Conservation (phyloP, 306 rosid genomes). For the Malus orientalis region DNA sequence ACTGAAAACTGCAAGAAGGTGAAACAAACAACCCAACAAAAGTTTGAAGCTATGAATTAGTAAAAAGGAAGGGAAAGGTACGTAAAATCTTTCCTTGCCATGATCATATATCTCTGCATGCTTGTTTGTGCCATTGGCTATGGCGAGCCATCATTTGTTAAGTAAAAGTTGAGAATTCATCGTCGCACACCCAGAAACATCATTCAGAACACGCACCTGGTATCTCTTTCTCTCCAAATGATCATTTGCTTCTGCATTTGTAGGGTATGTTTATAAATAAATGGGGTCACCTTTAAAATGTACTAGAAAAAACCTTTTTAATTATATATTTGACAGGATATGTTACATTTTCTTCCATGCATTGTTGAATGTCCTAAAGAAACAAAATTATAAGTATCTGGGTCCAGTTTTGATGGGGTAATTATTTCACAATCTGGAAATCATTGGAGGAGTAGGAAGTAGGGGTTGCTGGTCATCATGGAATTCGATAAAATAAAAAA, state of each 20-base stretch:
- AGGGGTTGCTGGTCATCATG: slow-evolving; percentile 12
- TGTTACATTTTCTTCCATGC: background rate
- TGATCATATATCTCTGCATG: slow-evolving; percentile 38
- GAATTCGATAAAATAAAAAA: background rate
- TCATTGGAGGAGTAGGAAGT: slow-evolving; percentile 20
- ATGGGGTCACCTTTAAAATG: slow-evolving; percentile 5
- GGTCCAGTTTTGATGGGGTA: slow-evolving; percentile 31
- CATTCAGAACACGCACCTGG: background rate
- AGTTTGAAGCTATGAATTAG: slow-evolving; percentile 34
- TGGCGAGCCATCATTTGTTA: background rate
- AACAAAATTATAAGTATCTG: slow-evolving; percentile 19
- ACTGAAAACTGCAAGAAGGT: slow-evolving; percentile 20
- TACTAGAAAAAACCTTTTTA: background rate
- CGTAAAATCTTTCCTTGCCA: background rate
- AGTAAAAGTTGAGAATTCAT: slow-evolving; percentile 29
- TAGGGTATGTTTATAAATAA: background rate
- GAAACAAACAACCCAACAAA: slow-evolving; percentile 17
- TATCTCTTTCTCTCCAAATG: slow-evolving; percentile 16
- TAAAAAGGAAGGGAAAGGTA: slow-evolving; percentile 9
- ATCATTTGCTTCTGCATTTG: slow-evolving; percentile 11
- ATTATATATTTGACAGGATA: background rate
- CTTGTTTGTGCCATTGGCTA: slow-evolving; percentile 42
- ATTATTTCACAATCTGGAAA: slow-evolving; percentile 18
- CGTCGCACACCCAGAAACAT: slow-evolving; percentile 20
- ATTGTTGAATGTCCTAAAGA: slow-evolving; percentile 10